Evolutionary conservation across 148 eudicot genomes (phyloP), one percentile per base, ranked within the genome.

Genomic region (Silene conica): DNA sequence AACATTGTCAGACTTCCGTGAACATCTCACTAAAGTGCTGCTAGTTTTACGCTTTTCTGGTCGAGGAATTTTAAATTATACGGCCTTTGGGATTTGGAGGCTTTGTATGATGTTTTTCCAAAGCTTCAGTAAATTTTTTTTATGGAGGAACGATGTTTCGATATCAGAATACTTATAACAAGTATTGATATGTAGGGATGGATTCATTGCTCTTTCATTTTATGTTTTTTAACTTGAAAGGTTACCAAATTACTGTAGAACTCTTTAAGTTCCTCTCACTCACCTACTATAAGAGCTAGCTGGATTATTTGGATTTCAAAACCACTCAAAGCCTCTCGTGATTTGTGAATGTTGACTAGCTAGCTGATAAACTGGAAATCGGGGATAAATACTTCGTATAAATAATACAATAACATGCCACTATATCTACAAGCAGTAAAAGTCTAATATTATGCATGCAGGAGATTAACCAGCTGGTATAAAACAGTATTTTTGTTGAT

Each of bases 261-360:
- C 15, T 50, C n/a, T n/a, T n/a, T 48, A 50, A 50, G 55, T 50
- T 18, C 55, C 55, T 50, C 55, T 50, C 55, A 18, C 55, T 4
- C 55, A 50, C 55, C 16, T 3, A 0, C 14, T 13, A 3, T 14
- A 48, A 14, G 16, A 50, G 16, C 55, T 50, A 3, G 55, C 55
- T 13, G 14, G 16, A 50, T 13, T 2, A 23, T 3, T 26, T 62
- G 66, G 13, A 26, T 14, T 26, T 62, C 14, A 41, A 62, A 65
- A 15, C 69, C 22, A 34, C 38, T 65, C 9, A 38, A 16, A 65
- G 69, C 48, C 69, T 23, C 66, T 62, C 13, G 66, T 62, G 66
- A 59, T 19, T 62, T 50, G 15, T 50, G 55, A 12, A 48, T 48
- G 15, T 50, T 13, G 66, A 13, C 34, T 62, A 62, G 41, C 7